Percentiles rank a stretch among this genome's conserved stretches.
Evolutionary conservation across 2,329 filamentous ascomycete species (phyloP).

Genomic region (Pseudofabraea citricarpa): DNA sequence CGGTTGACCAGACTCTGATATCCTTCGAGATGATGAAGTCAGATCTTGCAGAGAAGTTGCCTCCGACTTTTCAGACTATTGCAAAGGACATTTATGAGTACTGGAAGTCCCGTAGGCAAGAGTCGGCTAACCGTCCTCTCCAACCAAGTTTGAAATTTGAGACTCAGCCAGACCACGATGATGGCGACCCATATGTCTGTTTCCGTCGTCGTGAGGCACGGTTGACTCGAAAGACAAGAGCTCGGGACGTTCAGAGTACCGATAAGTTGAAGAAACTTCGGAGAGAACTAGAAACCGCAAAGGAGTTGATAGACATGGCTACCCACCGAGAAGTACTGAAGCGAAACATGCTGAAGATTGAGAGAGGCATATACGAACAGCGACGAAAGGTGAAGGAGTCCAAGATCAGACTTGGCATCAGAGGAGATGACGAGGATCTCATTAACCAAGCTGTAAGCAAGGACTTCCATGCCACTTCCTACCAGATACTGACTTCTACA

Average conservation of each 20-base stretch:
- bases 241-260: slow-evolving; percentile 86
- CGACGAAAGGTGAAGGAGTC: slow-evolving; percentile 77
- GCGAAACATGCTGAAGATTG: slow-evolving; percentile 69
- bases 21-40: slow-evolving; percentile 72
- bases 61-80: slow-evolving; percentile 45
- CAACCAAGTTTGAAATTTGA: slow-evolving; percentile 87
- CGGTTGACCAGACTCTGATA: slow-evolving; percentile 83
- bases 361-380: slow-evolving; percentile 78
- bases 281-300: slow-evolving; percentile 84
- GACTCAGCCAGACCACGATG: slow-evolving; percentile 88
- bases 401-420: slow-evolving; percentile 85
- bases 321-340: slow-evolving; percentile 76
- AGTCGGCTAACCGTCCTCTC: slow-evolving; percentile 64
- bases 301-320: slow-evolving; percentile 72
- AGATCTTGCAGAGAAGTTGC: slow-evolving; percentile 48
- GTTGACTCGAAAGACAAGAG: slow-evolving; percentile 90
- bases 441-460: slow-evolving; percentile 82
- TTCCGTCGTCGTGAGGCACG: slow-evolving; percentile 93
- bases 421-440: slow-evolving; percentile 88
- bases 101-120: slow-evolving; percentile 71
- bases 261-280: slow-evolving; percentile 92
- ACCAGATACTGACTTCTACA: slow-evolving; percentile 28
- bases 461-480: slow-evolving; percentile 28
- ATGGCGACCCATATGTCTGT: slow-evolving; percentile 95
- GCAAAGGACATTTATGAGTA: slow-evolving; percentile 83